phyloP scores from a whole-genome alignment of 2,329 filamentous ascomycete species.

The Xylariales sp. region DNA sequence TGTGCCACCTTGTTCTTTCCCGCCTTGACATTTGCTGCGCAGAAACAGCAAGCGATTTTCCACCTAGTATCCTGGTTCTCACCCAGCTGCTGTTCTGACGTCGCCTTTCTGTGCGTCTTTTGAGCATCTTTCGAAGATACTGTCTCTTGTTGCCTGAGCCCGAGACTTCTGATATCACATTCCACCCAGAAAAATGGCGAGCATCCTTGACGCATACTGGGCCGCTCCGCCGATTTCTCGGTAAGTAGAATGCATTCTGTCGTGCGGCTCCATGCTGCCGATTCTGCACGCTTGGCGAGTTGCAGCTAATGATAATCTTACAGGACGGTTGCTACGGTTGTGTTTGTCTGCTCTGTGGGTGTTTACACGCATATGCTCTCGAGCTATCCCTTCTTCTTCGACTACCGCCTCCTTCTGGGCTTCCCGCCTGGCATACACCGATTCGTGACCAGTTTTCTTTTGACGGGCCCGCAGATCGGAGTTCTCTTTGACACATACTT shows the following conservation, averaged over 20 bases:
- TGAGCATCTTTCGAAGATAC: too few relatives aligned
- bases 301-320: not conserved
- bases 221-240: slow-evolving; percentile 37
- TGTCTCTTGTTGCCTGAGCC: too few relatives aligned
- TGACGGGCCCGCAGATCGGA: slow-evolving; percentile 34
- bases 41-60: too few relatives aligned
- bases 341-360: slow-evolving; percentile 58
- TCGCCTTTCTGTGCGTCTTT: too few relatives aligned
- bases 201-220: slow-evolving; percentile 36
- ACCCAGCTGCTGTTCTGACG: too few relatives aligned
- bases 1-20: slow-evolving; percentile 1
- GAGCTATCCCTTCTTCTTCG: slow-evolving; percentile 49
- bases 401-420: slow-evolving; percentile 47
- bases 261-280: too few relatives aligned
- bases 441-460: slow-evolving; percentile 36
- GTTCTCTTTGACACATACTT: slow-evolving; percentile 74
- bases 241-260: too few relatives aligned
- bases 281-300: not conserved
- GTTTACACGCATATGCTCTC: slow-evolving; percentile 55
- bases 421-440: slow-evolving; percentile 45
- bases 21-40: slow-evolving; percentile 1
- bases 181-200: slow-evolving; percentile 38
- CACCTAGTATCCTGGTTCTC: too few relatives aligned
- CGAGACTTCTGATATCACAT: too few relatives aligned
- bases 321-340: slow-evolving; percentile 64